Evolutionary conservation across 2,329 filamentous ascomycete species (phyloP), one percentile per base, ranked within the genome.

Genomic region (Alternaria conjuncta): DNA sequence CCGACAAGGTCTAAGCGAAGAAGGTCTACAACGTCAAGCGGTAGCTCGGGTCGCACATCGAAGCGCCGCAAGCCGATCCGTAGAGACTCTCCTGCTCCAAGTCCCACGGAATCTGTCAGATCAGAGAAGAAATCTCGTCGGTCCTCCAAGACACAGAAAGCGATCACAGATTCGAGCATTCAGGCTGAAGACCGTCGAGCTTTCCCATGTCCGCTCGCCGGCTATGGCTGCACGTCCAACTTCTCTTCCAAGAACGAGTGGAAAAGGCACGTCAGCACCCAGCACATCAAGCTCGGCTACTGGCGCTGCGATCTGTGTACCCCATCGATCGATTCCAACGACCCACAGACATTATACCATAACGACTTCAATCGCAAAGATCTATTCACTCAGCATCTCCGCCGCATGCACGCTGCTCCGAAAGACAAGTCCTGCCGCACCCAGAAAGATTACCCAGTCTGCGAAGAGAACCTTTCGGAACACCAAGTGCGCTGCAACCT

Each of bases 201-300:
- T 0, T 96, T 95, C 74, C 84, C 86, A 23, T 98, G 95, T 78
- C 89, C 93, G 60, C 94, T 97, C 77, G 83, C 87, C 28, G 89
- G 88, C 59, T 96, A 94, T 60, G 92, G 91, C 32, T 98, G 95
- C 81, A 68, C 66, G 1, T 87, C 89, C 3, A 89, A 86, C 0
- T 97, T 97, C 74, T 86, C 87, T 4, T 90, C 86, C 70, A 97
- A 97, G 82, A 97, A 97, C 76, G 94, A 97, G 78, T 97, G 95
- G 95, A 97, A 97, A 79, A 89, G 95, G 0, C 95, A 98, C 76
- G 88, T 95, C 72, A 83, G 85, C 30, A 92, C 91, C 0, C 92
- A 97, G 75, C 95, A 98, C 75, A 84, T 97, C 21, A 87, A 90
- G 57, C 84, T 92, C 4, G 83, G 86, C 47, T 92, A 89, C 80